Base-by-base conservation (phyloP, 2,329 filamentous ascomycete genomes). In the Alternaria conjuncta region DNA sequence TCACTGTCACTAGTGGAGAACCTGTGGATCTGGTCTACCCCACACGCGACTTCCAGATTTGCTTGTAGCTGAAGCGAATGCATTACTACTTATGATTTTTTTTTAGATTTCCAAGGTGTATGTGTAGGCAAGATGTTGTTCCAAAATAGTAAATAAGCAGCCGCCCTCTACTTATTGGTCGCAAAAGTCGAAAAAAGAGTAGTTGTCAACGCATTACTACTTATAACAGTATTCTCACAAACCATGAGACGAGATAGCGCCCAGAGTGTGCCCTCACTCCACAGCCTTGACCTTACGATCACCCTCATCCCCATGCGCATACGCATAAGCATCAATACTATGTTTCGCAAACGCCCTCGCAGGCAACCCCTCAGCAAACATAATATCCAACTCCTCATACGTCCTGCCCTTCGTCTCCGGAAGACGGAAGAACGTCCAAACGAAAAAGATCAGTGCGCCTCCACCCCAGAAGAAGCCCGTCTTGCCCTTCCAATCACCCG, bases 391-490 rank as follows among this genome's bases (percentile, higher is more conserved):
- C 80, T 96, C 92, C 13, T 92, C 92, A 75, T 93, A 96, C 0
- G 92, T 91, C 28, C 92, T 88, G 6, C 91, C 93, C 3, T 84
- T 84, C 0, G 92, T 92, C 76, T 96, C 93, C 0, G 93, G 93
- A 0, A 94, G 83, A 6, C 91, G 86, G 83, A 93, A 93, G 74
- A 88, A 94, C 0, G 89, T 89, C 82, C 93, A 96, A 10, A 95
- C 79, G 71, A 68, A 63, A 92, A 87, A 82, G 90, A 94, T 55
- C 88, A 80, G 80, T 90, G 90, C 78, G 90, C 93, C 59, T 91
- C 88, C 4, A 88, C 90, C 89, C 90, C 92, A 92, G 83, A 95
- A 94, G 82, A 96, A 96, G 30, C 92, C 93, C 1, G 93, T 87
- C 72, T 70, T 70, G 79, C 94, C 95, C 62, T 88, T 85, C 93